These are phyloP conservation scores for Myriangium duriaei DNA, from an alignment of 2,329 filamentous ascomycete genomes.

Conservation along the genomic window DNA sequence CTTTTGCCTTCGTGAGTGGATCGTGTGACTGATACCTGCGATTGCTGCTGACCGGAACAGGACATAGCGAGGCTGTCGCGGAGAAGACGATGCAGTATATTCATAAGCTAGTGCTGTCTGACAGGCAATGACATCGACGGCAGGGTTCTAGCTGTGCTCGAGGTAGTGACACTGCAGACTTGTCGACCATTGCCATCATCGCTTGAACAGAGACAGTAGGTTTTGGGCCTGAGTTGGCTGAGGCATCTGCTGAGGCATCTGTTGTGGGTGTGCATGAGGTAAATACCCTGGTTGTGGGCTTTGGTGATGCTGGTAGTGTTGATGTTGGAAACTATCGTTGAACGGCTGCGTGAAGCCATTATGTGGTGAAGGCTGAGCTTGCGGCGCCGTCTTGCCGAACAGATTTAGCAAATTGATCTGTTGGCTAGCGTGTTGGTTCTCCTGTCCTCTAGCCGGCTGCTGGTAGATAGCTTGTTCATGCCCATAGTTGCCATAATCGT, in stretches of 20 bases:
- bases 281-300: not conserved
- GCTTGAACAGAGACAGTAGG: conserved; percentile 20
- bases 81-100: conserved; percentile 39
- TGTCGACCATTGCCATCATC: conserved; percentile 6
- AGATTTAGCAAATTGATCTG: conserved; percentile 17
- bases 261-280: conserved; percentile 8
- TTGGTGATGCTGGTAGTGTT: conserved; percentile 3
- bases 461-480: not conserved
- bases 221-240: conserved; percentile 15
- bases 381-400: conserved; percentile 14
- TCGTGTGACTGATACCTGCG: too few relatives aligned
- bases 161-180: too few relatives aligned
- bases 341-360: conserved; percentile 8
- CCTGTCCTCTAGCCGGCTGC: not conserved
- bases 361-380: conserved; percentile 8
- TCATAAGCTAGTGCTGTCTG: conserved; percentile 3
- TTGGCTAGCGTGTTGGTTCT: conserved; percentile 10
- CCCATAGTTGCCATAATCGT: too few relatives aligned
- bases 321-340: conserved; percentile 8
- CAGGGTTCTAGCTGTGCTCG: too few relatives aligned
- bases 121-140: conserved; percentile 8
- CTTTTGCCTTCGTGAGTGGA: conserved; percentile 42
- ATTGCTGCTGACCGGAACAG: conserved; percentile 19
- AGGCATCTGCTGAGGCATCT: conserved; percentile 11
- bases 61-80: conserved; percentile 36